Evolutionary conservation across 805 yeast species (phyloP).

Genomic region (Blastobotrys americana): DNA sequence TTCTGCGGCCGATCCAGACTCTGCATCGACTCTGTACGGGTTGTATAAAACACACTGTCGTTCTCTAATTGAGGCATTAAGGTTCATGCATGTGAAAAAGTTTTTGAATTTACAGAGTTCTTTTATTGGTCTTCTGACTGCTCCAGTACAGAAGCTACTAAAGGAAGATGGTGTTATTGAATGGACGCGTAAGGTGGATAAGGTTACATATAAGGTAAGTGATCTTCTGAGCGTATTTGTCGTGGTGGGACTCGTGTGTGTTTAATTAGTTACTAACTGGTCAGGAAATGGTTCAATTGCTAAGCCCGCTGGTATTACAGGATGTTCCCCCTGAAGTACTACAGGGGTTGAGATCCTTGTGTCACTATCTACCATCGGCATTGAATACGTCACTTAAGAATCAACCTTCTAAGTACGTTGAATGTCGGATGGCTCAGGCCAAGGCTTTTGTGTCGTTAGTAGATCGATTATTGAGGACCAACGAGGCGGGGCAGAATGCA

Average conservation of each 20-base stretch:
- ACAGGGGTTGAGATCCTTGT: slow-evolving; percentile 46
- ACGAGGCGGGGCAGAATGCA: slow-evolving; percentile 47
- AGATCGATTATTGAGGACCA: slow-evolving; percentile 47
- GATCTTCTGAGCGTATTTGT: slow-evolving; percentile 23
- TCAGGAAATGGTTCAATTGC: slow-evolving; percentile 44
- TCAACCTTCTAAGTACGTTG: slow-evolving; percentile 45
- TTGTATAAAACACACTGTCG: slow-evolving; percentile 60
- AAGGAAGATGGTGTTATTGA: slow-evolving; percentile 40
- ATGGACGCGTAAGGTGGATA: slow-evolving; percentile 68
- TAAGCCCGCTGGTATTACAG: slow-evolving; percentile 55
- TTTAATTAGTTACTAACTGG: background rate
- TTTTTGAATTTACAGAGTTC: slow-evolving; percentile 46
- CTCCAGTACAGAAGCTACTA: slow-evolving; percentile 55
- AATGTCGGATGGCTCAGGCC: slow-evolving; percentile 48
- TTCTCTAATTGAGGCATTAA: slow-evolving; percentile 53
- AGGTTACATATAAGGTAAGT: slow-evolving; percentile 43
- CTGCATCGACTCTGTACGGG: slow-evolving; percentile 54
- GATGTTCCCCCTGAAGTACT: slow-evolving; percentile 50
- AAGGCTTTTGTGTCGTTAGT: slow-evolving; percentile 47
- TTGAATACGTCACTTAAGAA: slow-evolving; percentile 19
- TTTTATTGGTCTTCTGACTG: slow-evolving; percentile 51
- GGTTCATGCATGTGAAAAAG: slow-evolving; percentile 60
- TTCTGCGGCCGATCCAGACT: slow-evolving; percentile 43
- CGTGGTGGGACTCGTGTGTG: background rate
- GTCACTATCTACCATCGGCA: slow-evolving; percentile 41